Conservation (phyloP, 108 stramenopile species). For the Cyclotella atomus region DNA sequence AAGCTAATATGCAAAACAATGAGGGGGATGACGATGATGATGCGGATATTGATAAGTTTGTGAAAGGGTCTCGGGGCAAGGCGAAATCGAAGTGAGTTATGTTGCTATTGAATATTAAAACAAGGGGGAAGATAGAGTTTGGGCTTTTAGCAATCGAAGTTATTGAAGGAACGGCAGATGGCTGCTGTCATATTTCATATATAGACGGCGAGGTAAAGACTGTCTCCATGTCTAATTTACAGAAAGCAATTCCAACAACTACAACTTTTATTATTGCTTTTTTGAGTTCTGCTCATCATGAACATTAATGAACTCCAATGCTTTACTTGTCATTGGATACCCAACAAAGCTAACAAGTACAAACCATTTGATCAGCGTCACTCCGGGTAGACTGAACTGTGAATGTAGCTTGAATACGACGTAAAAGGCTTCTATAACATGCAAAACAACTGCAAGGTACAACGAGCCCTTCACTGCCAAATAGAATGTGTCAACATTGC, state of each 20-base stretch:
- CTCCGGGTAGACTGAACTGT: background rate
- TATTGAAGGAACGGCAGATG: too few relatives aligned
- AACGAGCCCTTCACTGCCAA: conserved; percentile 11
- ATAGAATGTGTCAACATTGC: conserved; percentile 1
- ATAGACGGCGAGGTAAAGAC: background rate
- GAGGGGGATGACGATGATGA: conserved; percentile 40
- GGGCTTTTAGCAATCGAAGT: too few relatives aligned
- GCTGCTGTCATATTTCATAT: too few relatives aligned
- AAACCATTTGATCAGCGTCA: conserved; percentile 13
- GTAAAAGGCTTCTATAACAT: conserved; percentile 22
- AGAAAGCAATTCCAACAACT: background rate
- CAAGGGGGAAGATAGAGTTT: too few relatives aligned
- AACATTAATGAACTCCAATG: conserved; percentile 6
- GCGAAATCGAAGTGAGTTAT: conserved; percentile 19
- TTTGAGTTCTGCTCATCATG: conserved; percentile 3
- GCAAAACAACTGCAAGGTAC: conserved; percentile 13
- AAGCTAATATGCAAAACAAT: conserved; percentile 17
- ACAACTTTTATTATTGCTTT: background rate
- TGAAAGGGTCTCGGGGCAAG: conserved; percentile 39
- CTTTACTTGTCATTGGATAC: conserved; percentile 28
- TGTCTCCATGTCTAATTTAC: background rate
- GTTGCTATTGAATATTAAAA: too few relatives aligned
- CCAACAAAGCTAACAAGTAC: conserved; percentile 18
- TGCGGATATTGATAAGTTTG: conserved; percentile 38
- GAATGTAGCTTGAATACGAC: background rate